Conservation (phyloP, 2,329 filamentous ascomycete species). For the Emericellopsis atlantica region DNA sequence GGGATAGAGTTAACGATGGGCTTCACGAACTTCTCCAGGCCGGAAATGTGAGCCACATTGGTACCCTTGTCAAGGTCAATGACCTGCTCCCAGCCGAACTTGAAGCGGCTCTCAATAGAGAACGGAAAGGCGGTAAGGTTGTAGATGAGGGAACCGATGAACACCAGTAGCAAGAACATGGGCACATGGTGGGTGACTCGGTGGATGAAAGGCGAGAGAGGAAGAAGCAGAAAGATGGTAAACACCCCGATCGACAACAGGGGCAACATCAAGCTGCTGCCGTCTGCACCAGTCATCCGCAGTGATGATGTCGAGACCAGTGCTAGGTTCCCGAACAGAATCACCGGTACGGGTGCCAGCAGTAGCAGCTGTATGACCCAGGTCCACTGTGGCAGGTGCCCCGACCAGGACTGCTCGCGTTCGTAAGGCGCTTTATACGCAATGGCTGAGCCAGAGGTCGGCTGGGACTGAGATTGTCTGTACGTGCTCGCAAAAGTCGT, state of each 20-base stretch:
- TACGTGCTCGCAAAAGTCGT: slow-evolving; percentile 45
- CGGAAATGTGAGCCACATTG: slow-evolving; percentile 57
- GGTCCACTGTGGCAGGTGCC: slow-evolving; percentile 63
- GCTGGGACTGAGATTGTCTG: slow-evolving; percentile 30
- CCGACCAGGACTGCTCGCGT: slow-evolving; percentile 78
- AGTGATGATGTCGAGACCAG: slow-evolving; percentile 61
- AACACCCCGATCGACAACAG: slow-evolving; percentile 59
- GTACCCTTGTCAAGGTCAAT: slow-evolving; percentile 64
- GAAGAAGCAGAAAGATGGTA: slow-evolving; percentile 60
- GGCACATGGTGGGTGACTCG: slow-evolving; percentile 76
- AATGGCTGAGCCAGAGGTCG: slow-evolving; percentile 8
- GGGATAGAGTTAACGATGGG: slow-evolving; percentile 58
- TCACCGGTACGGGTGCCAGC: slow-evolving; percentile 63
- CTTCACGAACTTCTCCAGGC: slow-evolving; percentile 54
- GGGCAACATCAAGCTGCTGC: slow-evolving; percentile 56
- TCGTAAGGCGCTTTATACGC: slow-evolving; percentile 35
- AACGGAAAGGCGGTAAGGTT: slow-evolving; percentile 85
- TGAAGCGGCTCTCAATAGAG: slow-evolving; percentile 64
- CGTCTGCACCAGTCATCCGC: slow-evolving; percentile 75
- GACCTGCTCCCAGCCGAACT: slow-evolving; percentile 76
- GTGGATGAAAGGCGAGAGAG: slow-evolving; percentile 74
- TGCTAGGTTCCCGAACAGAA: slow-evolving; percentile 64
- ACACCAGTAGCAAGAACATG: slow-evolving; percentile 59
- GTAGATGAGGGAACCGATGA: slow-evolving; percentile 67
- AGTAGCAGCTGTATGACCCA: slow-evolving; percentile 83